Evolutionary conservation across 495 filamentous ascomycete species (phyloP), one percentile per base, ranked within the genome.

Genomic region (Xylona heveae): DNA sequence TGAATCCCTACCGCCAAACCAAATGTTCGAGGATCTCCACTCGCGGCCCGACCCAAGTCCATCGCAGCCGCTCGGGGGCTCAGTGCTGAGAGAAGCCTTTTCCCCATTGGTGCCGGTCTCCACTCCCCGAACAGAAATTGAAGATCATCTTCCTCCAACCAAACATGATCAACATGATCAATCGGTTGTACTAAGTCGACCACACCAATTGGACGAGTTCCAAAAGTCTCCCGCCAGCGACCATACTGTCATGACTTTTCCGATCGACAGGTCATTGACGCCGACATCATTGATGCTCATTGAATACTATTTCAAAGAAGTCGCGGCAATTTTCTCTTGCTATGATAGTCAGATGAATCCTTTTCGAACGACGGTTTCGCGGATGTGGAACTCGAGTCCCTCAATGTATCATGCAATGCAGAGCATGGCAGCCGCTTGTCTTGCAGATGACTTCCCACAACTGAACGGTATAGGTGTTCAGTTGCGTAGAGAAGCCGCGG

Each of bases 291-390:
- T 59, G 43, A 62, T 63, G 7, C 48, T 69, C 4, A 60, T 69
- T 4, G 62, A 69, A 30, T 67, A 69, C 40, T 69, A 69, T 33
- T 69, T 69, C 49, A 64, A 62, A 38, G 62, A 69, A 32, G 63
- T 69, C 6, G 61, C 59, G 7, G 57, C 57, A 3, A 37, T 69
- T 13, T 69, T 66, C 40, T 69, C 65, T 7, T 66, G 58, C 33
- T 69, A 66, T 40, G 65, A 69, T 39, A 64, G 61, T 22, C 53
- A 60, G 20, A 57, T 68, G 45, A 69, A 69, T 42, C 65, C 65
- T 0, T 69, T 69, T 41, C 50, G 65, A 15, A 59, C 59, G 1
- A 65, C 63, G 0, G 58, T 69, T 4, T 62, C 58, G 16, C 57
- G 59, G 22, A 50, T 69, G 4, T 69, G 63, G 61, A 55, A 62